These are phyloP conservation scores for Microascus cirrosus DNA, from an alignment of 2,329 filamentous ascomycete genomes.

Conservation along the genomic window DNA sequence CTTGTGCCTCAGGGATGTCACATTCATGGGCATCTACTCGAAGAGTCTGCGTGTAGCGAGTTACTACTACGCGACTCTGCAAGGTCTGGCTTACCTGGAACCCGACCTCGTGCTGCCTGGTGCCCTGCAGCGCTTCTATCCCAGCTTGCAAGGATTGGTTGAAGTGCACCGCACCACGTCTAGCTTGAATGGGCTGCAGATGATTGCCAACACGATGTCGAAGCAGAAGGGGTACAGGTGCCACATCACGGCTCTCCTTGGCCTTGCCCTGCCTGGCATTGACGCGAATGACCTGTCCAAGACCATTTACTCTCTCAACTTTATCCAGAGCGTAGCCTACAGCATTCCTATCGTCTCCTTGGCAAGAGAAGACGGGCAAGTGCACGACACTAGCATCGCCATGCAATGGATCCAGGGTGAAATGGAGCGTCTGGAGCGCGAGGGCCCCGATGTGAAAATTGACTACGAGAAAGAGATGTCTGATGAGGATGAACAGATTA, in stretches of 20 bases:
- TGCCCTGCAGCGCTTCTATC: constrained; percentile 90
- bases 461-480: constrained; percentile 74
- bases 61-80: constrained; percentile 82
- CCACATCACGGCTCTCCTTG: constrained; percentile 88
- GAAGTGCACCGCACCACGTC: constrained; percentile 96
- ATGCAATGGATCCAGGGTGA: constrained; percentile 91
- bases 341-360: constrained; percentile 88
- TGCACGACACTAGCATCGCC: constrained; percentile 66
- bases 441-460: constrained; percentile 74
- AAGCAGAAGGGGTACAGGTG: constrained; percentile 93
- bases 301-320: constrained; percentile 86
- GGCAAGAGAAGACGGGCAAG: constrained; percentile 42
- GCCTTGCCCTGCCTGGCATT: constrained; percentile 84
- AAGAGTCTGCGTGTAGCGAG: constrained; percentile 89
- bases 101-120: constrained; percentile 87
- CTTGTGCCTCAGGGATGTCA: constrained; percentile 76
- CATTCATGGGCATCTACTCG: constrained; percentile 96
- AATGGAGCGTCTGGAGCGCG: constrained; percentile 84
- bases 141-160: constrained; percentile 89
- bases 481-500: constrained; percentile 77
- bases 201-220: constrained; percentile 83
- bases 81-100: constrained; percentile 82
- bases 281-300: constrained; percentile 97
- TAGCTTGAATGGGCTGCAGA: constrained; percentile 81
- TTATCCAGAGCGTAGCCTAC: constrained; percentile 92